These are phyloP conservation scores for Saccharomycopsis selenospora DNA, from an alignment of 805 yeast species.

Conservation along the genomic window DNA sequence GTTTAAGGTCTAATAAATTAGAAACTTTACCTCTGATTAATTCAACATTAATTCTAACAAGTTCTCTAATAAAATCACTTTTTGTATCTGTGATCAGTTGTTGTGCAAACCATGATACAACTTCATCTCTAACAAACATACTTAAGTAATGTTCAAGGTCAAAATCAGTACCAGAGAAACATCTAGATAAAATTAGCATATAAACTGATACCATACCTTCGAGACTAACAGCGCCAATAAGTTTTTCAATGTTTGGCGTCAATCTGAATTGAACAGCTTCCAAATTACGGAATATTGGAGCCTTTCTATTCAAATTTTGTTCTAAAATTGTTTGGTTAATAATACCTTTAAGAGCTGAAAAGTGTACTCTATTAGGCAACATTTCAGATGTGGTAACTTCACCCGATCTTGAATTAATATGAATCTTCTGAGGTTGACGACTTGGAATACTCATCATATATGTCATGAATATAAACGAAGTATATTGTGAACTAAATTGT, in stretches of 20 bases:
- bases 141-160: conserved; percentile 87
- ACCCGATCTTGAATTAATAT: conserved; percentile 74
- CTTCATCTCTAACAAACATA: conserved; percentile 90
- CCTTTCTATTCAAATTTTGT: conserved; percentile 2
- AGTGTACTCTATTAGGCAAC: conserved; percentile 60
- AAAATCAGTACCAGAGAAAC: conserved; percentile 83
- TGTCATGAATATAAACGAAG: conserved; percentile 85
- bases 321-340: conserved; percentile 4
- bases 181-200: conserved; percentile 76
- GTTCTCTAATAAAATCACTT: conserved; percentile 76
- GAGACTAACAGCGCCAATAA: conserved; percentile 85
- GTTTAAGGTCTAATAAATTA: not conserved
- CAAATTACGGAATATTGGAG: conserved; percentile 82
- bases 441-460: conserved; percentile 90
- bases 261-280: conserved; percentile 94
- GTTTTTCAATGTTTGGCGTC: conserved; percentile 89
- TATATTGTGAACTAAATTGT: conserved; percentile 91
- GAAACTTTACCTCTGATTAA: conserved; percentile 70
- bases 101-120: conserved; percentile 86
- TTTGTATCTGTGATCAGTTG: conserved; percentile 31
- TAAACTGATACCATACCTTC: conserved; percentile 89
- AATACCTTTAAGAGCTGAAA: conserved; percentile 31
- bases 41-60: conserved; percentile 84
- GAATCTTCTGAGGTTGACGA: conserved; percentile 90
- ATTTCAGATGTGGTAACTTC: conserved; percentile 90